Evolutionary conservation across 495 filamentous ascomycete genomes (phyloP), one percentile per base, ranked within the genome.

Genomic region (Hypoxylon intermedium): DNA sequence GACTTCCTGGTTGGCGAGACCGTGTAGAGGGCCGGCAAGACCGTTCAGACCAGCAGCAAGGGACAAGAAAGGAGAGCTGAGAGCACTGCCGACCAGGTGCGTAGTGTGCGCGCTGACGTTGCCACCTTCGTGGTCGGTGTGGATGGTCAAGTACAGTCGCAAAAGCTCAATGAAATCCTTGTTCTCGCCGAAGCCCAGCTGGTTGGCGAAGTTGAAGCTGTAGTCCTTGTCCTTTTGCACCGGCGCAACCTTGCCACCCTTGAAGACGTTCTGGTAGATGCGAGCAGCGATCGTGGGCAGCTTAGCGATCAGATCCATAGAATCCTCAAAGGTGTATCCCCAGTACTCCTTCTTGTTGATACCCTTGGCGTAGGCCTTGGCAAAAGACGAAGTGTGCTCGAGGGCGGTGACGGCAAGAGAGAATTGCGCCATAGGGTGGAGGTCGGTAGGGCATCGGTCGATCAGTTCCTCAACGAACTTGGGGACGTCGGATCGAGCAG

Each of bases 351-450:
- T 89, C 88, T 98, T 98, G 84, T 91, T 93, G 71, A 98, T 89
- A 73, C 94, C 94, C 85, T 94, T 96, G 67, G 92, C 93, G 70
- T 98, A 98, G 68, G 93, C 93, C 82, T 96, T 96, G 69, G 95
- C 86, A 77, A 98, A 98, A 49, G 90, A 85, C 45, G 94, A 98
- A 79, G 95, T 94, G 75, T 95, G 92, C 86, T 98, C 95, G 65
- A 98, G 91, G 72, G 94, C 94, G 66, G 89, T 97, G 67, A 98
- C 92, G 66, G 95, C 94, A 67, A 98, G 79, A 31, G 95, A 97
- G 85, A 98, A 96, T 84, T 98, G 94, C 47, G 95, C 92, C 94
- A 98, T 98, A 73, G 94, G 95, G 87, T 98, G 94, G 64, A 98
- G 90, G 77, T 93, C 91, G 81, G 82, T 92, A 60, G 94, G 94